Evolutionary conservation across 2,329 filamentous ascomycete species (phyloP).

Genomic region (Elsinoe arachidis): DNA sequence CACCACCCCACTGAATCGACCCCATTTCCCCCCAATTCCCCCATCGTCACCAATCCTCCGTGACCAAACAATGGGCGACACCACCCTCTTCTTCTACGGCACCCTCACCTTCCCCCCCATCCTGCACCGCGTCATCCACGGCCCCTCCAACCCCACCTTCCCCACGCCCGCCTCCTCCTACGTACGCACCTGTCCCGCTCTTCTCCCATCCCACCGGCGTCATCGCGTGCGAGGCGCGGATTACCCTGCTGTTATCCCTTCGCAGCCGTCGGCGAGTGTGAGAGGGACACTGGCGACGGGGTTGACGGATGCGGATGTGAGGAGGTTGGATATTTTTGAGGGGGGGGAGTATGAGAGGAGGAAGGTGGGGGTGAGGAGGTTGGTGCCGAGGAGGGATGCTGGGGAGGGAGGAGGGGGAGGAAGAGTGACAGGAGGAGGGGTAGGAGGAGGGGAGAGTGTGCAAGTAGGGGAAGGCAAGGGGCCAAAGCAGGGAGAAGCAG

Average conservation of each 20-base stretch:
- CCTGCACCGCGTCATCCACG: conserved; percentile 77
- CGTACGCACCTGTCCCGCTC: conserved; percentile 58
- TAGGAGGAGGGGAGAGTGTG: conserved; percentile 23
- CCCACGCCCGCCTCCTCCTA: conserved; percentile 36
- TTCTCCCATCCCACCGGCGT: conserved; percentile 66
- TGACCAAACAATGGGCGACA: conserved; percentile 35
- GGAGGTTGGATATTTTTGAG: conserved; percentile 73
- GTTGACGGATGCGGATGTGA: conserved; percentile 66
- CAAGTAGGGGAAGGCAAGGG: conserved; percentile 39
- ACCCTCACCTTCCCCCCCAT: conserved; percentile 77
- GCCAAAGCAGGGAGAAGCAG: conserved; percentile 40
- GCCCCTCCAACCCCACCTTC: conserved; percentile 42
- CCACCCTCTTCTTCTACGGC: conserved; percentile 57
- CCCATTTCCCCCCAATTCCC: not conserved
- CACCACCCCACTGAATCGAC: not conserved
- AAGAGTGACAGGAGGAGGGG: not conserved
- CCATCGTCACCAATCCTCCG: not conserved
- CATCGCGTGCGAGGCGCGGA: conserved; percentile 60
- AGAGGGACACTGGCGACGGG: conserved; percentile 70
- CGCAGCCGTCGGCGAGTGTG: conserved; percentile 41
- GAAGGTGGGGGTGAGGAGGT: conserved; percentile 30
- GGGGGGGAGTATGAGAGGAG: conserved; percentile 60
- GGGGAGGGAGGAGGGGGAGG: conserved; percentile 24
- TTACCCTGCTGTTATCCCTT: conserved; percentile 68
- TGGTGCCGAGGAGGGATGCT: conserved; percentile 22